Base-by-base conservation (phyloP, 345 rosid genomes). In the Bretschneidera sinensis region DNA sequence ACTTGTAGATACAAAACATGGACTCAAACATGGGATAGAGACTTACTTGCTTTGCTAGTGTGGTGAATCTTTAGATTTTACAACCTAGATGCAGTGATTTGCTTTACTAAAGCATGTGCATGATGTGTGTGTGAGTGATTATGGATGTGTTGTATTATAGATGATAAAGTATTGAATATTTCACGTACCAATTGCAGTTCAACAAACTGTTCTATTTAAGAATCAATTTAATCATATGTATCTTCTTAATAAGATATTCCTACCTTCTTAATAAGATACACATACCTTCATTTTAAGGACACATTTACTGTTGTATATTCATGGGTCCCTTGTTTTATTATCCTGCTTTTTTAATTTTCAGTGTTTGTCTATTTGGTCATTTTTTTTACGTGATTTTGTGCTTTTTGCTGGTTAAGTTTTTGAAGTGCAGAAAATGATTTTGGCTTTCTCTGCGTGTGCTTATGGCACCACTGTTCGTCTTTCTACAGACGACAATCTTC, bases 401-500 rank as follows among this genome's bases (percentile, higher is more conserved):
- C 8, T n/a, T 28, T 8, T 28, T 1, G 6, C 45, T 39, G 4
- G 11, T 39, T 39, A 4, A 11, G 1, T 39, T 39, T 13, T 1
- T 39, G 4, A 7, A 39, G 15, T 13, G 10, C 45, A 7, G 15
- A 39, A 39, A 14, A 4, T 39, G 11, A 14, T 39, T 39, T 13
- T 43, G 25, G 63, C 18, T 51, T 19, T 52, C 18, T 18, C 54
- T 62, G 57, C 24, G 16, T 63, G 21, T 54, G 11, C 14, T 5
- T 54, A 47, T 54, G 54, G 28, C 49, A 16, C 58, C 31, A 20
- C 17, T 65, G 22, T 51, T 71, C 55, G 34, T 14, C 51, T 19
- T 35, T 70, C 35, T 67, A 43, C 81, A 92, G 98, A 69, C 79
- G 72, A 83, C 89, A 91, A 87, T 89, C 71, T 92, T 61, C 64